These are phyloP conservation scores for Aspergillus ochraceus DNA, from an alignment of 2,329 filamentous ascomycete genomes.

Conservation along the genomic window DNA sequence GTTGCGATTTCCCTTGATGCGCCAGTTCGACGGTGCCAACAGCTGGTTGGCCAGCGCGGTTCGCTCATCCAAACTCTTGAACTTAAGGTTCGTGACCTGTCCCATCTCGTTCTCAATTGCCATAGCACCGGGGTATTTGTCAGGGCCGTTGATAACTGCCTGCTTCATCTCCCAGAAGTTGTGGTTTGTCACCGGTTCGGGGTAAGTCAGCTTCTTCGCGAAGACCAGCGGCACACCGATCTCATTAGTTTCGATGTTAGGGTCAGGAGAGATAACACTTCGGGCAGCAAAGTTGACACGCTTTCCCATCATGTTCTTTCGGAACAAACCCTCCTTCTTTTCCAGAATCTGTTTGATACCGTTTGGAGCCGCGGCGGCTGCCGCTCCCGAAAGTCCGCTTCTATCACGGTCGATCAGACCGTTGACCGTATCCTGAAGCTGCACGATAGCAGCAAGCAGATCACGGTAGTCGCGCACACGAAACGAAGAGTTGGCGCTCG, in stretches of 20 bases:
- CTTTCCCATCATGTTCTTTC: slow-evolving; percentile 99
- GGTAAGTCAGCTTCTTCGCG: slow-evolving; percentile 91
- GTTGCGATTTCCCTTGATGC: slow-evolving; percentile 72
- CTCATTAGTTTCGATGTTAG: slow-evolving; percentile 98
- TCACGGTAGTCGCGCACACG: slow-evolving; percentile 67
- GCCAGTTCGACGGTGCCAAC: slow-evolving; percentile 76
- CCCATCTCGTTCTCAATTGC: slow-evolving; percentile 96
- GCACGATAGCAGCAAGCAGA: slow-evolving; percentile 77
- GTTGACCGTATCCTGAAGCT: slow-evolving; percentile 87
- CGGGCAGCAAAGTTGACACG: slow-evolving; percentile 97
- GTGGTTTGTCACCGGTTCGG: slow-evolving; percentile 94
- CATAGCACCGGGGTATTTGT: slow-evolving; percentile 90
- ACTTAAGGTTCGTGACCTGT: slow-evolving; percentile 81
- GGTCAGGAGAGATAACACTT: slow-evolving; percentile 96
- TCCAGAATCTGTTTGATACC: slow-evolving; percentile 97
- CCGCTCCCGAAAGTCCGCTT: slow-evolving; percentile 76
- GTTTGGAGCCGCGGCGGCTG: slow-evolving; percentile 77
- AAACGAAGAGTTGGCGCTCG: slow-evolving; percentile 46
- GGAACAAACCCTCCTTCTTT: slow-evolving; percentile 97
- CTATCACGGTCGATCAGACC: slow-evolving; percentile 87
- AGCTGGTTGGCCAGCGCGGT: slow-evolving; percentile 89
- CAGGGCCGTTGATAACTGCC: slow-evolving; percentile 89
- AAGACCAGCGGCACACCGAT: slow-evolving; percentile 99
- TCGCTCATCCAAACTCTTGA: slow-evolving; percentile 85
- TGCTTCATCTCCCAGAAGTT: slow-evolving; percentile 96